Base-by-base conservation (phyloP, 495 filamentous ascomycete species). In the Penicillium coprophilum region DNA sequence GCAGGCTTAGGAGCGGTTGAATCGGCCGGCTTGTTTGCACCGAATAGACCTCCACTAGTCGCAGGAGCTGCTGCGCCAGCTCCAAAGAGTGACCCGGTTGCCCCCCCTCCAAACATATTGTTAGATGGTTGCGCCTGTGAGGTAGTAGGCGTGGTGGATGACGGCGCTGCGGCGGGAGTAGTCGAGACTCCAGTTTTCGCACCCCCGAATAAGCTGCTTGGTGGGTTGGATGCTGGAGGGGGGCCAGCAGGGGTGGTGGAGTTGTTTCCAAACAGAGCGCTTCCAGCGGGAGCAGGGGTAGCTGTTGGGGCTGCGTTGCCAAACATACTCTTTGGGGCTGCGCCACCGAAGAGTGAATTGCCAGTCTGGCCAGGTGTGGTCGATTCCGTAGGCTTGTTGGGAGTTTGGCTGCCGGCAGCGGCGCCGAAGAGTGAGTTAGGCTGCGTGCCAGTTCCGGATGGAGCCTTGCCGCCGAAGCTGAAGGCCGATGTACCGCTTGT, bases 161-260 rank as follows among this genome's bases (percentile, higher is more conserved):
- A 54, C 12, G 63, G 38, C 3, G 70, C 50, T 7, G 58, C 40
- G 10, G 66, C 55, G 24, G 69, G 55, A 2, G 72, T 62, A 15
- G 66, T 61, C 38, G 67, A 60, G 13, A 61, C 46, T 15, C 46
- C 59, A 8, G 61, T 46, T 47, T 62, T 70, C 67, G 60, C 19
- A 12, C 43, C 53, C 30, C 69, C 71, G 59, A 78, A 78, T 0
- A 75, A 61, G 55, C 57, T 56, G 17, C 31, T 28, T 28, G 68
- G 64, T 11, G 74, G 43, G 46, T 75, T 76, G 30, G 71, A 66
- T 49, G 58, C 70, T 9, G 84, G 84, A 20, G 85, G 85, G 59
- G 82, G 82, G 31, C 84, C 84, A 50, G 84, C 85, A 40, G 85
- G 85, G 54, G 85, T 87, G 30, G 85, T 87, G 2, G 84, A 87